These are phyloP conservation scores for Cryphonectria carpinicola DNA, from an alignment of 2,329 filamentous ascomycete genomes.

Conservation along the genomic window DNA sequence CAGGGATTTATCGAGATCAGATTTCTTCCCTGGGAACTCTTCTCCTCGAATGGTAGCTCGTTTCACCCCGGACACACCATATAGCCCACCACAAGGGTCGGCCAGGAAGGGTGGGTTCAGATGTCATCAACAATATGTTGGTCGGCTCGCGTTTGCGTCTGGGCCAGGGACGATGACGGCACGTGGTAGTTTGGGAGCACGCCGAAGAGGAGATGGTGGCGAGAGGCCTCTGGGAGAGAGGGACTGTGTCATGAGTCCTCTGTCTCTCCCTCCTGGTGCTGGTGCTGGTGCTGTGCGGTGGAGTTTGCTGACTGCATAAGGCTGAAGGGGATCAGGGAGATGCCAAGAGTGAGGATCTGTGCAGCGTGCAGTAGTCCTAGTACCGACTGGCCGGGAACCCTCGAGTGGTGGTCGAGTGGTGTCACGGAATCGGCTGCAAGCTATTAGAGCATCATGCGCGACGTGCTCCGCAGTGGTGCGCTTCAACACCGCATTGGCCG, in stretches of 20 bases:
- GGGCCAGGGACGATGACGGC: not conserved
- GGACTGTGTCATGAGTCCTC: not conserved
- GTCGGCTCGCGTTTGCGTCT: not conserved
- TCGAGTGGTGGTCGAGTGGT: constrained; percentile 1
- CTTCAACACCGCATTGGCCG: constrained; percentile 10
- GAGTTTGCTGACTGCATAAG: constrained; percentile 8
- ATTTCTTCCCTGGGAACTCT: not conserved
- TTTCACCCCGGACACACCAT: not conserved
- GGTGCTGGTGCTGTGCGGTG: not conserved
- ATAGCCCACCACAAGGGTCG: not conserved
- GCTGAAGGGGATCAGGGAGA: not conserved
- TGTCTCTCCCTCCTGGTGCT: not conserved
- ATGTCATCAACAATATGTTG: not conserved
- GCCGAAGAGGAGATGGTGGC: not conserved
- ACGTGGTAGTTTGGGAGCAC: not conserved
- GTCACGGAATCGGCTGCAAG: not conserved
- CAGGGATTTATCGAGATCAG: constrained; percentile 8
- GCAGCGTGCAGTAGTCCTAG: constrained; percentile 6
- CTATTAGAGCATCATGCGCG: not conserved
- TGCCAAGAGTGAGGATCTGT: constrained; percentile 7
- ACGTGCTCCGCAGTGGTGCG: not conserved
- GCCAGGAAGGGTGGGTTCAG: not conserved
- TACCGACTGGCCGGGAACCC: constrained; percentile 5
- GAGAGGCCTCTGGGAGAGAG: constrained; percentile 5
- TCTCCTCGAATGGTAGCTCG: not conserved